phyloP scores from a whole-genome alignment of 83 land plant genomes.

The Picea engelmannii region DNA sequence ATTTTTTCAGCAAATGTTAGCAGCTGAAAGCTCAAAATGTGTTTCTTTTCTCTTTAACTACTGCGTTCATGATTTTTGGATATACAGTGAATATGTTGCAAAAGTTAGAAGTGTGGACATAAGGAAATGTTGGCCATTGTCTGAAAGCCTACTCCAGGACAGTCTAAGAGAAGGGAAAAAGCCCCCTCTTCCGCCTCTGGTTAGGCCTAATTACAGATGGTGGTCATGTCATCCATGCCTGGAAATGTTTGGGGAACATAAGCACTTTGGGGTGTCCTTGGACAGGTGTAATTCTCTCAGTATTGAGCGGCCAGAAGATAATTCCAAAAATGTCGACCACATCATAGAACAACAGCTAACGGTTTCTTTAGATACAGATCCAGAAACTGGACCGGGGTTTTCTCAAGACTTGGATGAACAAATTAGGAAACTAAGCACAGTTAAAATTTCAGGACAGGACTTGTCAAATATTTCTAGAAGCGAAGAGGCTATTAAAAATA shows the following conservation, averaged over 20 bases:
- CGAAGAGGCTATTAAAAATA: too few species aligned
- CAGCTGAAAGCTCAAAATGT: too few species aligned
- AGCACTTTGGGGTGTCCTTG: neutral
- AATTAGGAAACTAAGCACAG: neutral
- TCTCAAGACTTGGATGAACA: conserved; percentile 7
- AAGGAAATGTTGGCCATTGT: conserved; percentile 11
- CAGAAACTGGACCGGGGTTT: neutral
- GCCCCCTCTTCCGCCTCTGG: neutral
- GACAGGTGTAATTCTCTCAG: neutral
- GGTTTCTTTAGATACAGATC: neutral
- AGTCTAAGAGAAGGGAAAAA: conserved; percentile 1
- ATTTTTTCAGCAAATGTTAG: too few species aligned
- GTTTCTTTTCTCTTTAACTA: neutral
- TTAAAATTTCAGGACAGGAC: neutral
- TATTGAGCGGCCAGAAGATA: neutral
- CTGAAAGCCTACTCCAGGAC: neutral
- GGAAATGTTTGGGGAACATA: neutral
- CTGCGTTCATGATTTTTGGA: neutral
- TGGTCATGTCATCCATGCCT: neutral
- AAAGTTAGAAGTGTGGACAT: conserved; percentile 6
- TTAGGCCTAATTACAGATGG: neutral
- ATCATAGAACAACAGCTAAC: neutral
- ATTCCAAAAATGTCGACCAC: neutral
- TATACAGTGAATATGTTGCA: conserved; percentile 7
- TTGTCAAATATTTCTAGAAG: too few species aligned